A percentile compares a stretch with the other conserved stretches of the same genome.
These are phyloP conservation scores for Diaporthe sp. DNA, from an alignment of 2,329 filamentous ascomycete species.

Conservation along the genomic window DNA sequence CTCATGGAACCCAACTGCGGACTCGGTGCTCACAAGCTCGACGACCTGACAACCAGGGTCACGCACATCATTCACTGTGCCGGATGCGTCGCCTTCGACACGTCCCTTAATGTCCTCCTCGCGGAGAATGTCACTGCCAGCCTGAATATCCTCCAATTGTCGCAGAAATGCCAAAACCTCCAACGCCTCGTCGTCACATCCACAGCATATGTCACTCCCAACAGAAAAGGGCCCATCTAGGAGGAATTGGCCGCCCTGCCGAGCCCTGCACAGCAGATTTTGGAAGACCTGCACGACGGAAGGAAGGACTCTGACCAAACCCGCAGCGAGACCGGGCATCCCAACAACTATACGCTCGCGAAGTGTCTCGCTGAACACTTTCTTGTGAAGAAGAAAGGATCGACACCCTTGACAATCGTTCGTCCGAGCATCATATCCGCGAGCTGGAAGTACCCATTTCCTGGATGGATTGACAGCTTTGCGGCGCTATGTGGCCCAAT, in stretches of 20 bases:
- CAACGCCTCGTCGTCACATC: slow-evolving; percentile 32
- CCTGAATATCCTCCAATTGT: slow-evolving; percentile 31
- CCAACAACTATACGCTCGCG: slow-evolving; percentile 36
- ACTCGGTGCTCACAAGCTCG: neutral
- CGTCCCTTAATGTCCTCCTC: slow-evolving; percentile 21
- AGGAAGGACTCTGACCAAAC: slow-evolving; percentile 10
- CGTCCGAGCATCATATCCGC: slow-evolving; percentile 36
- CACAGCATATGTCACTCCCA: slow-evolving; percentile 33
- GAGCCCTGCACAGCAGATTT: slow-evolving; percentile 19
- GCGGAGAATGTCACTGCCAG: slow-evolving; percentile 32
- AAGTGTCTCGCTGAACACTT: slow-evolving; percentile 36
- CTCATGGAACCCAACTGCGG: slow-evolving; percentile 33
- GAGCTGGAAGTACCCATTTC: slow-evolving; percentile 29
- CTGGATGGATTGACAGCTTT: slow-evolving; percentile 36
- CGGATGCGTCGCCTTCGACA: slow-evolving; percentile 34
- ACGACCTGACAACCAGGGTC: neutral
- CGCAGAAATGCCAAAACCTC: slow-evolving; percentile 18
- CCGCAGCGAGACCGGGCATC: slow-evolving; percentile 32
- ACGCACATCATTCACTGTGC: slow-evolving; percentile 36
- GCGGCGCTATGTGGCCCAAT: slow-evolving; percentile 33
- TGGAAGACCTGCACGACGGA: slow-evolving; percentile 28
- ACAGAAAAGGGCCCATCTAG: slow-evolving; percentile 32
- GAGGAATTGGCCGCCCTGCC: slow-evolving; percentile 29
- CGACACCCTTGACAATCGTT: slow-evolving; percentile 32
- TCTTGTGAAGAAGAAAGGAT: slow-evolving; percentile 24